Percentiles rank a stretch among this genome's conserved stretches.
Evolutionary conservation across 805 yeast genomes (phyloP).

Genomic region (Trichomonascus vanleenenianus): DNA sequence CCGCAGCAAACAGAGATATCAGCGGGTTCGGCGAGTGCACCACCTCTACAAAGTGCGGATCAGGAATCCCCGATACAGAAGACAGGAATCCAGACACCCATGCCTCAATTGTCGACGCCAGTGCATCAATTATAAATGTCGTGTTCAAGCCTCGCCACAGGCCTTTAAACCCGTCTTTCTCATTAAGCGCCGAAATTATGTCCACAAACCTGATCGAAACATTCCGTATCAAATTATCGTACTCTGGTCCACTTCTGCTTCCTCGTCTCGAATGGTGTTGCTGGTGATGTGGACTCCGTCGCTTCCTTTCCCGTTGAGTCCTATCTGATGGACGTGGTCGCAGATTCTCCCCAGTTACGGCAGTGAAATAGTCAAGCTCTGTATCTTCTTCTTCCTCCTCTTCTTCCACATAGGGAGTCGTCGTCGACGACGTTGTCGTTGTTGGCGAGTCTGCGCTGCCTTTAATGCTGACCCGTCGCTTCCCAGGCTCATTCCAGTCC

Average conservation of each 20-base stretch:
- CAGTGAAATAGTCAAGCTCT: constrained; percentile 37
- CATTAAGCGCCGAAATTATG: constrained; percentile 43
- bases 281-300: no score
- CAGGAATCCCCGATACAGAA: constrained; percentile 75
- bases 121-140: constrained; percentile 67
- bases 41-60: constrained; percentile 77
- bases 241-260: constrained; percentile 1
- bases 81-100: constrained; percentile 89
- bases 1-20: constrained; percentile 56
- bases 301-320: background rate
- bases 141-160: constrained; percentile 66
- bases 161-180: constrained; percentile 57
- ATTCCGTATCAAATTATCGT: constrained; percentile 12
- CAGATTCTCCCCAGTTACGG: constrained; percentile 19
- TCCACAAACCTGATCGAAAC: constrained; percentile 27
- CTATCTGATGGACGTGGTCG: constrained; percentile 3
- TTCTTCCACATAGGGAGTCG: constrained; percentile 11
- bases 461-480: no score
- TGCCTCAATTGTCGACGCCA: constrained; percentile 71
- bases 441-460: background rate
- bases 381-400: constrained; percentile 33
- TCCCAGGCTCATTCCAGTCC: constrained; percentile 24
- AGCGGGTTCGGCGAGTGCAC: constrained; percentile 73
- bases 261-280: background rate
- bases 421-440: no score